Conservation (phyloP, 2,329 filamentous ascomycete species). For the Botryosphaeria dothidea region DNA sequence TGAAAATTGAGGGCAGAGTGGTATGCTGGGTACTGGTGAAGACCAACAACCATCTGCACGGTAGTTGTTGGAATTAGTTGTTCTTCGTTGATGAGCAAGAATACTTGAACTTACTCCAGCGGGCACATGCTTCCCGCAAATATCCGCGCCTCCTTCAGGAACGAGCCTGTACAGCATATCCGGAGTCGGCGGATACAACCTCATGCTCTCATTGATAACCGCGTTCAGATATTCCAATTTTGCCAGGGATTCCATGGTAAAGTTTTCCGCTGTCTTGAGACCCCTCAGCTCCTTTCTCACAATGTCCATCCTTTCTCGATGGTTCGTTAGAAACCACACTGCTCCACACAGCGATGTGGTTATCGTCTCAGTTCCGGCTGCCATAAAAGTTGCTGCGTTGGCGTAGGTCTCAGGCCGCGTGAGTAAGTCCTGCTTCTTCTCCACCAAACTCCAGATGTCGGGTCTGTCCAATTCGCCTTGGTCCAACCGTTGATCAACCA, state of each 20-base stretch:
- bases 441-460: not conserved
- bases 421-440: not conserved
- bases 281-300: not conserved
- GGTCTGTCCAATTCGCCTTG: not conserved
- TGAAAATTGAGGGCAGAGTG: slow-evolving; percentile 29
- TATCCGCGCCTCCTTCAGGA: slow-evolving; percentile 30
- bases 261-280: not conserved
- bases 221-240: not conserved
- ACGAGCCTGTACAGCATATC: slow-evolving; percentile 32
- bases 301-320: not conserved
- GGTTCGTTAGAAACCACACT: slow-evolving; percentile 36
- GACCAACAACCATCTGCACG: not conserved
- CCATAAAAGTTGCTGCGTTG: slow-evolving; percentile 24
- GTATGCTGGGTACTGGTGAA: slow-evolving; percentile 27
- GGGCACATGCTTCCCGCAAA: slow-evolving; percentile 24
- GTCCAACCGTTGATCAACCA: not conserved
- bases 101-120: slow-evolving; percentile 24
- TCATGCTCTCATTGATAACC: slow-evolving; percentile 43
- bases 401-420: slow-evolving; percentile 22
- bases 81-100: slow-evolving; percentile 11
- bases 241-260: not conserved
- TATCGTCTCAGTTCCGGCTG: slow-evolving; percentile 44
- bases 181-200: slow-evolving; percentile 47
- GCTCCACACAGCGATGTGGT: slow-evolving; percentile 39
- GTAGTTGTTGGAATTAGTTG: slow-evolving; percentile 24